These are phyloP conservation scores for Juglanconis juglandina DNA, from an alignment of 2,329 filamentous ascomycete genomes.

Conservation along the genomic window DNA sequence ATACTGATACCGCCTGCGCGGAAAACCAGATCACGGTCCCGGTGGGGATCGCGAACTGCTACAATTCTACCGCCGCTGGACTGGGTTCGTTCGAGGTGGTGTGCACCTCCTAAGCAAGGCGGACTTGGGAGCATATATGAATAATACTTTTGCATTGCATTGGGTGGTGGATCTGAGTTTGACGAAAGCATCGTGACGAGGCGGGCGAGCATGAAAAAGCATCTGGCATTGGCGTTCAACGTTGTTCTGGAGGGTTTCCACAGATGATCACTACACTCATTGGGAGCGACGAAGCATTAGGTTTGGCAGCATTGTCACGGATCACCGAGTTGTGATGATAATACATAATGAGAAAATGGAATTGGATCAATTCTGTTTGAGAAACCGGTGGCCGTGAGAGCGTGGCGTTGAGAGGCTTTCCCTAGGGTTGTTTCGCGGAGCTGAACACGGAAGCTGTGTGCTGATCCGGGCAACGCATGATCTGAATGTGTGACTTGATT, in stretches of 20 bases:
- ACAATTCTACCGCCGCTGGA: background rate
- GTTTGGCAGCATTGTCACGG: background rate
- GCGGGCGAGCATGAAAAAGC: background rate
- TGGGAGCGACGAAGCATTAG: background rate
- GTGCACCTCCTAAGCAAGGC: background rate
- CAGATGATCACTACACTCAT: background rate
- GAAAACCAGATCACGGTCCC: background rate
- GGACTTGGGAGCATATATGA: background rate
- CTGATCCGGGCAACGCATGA: no score
- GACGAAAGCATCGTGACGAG: no score
- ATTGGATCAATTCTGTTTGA: no score
- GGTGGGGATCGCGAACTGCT: background rate
- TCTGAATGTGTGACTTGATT: no score
- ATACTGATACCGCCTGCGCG: background rate
- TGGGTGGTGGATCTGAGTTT: no score
- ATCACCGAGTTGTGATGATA: no score
- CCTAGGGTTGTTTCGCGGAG: no score
- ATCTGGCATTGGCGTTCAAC: background rate
- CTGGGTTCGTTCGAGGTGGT: conserved; percentile 6
- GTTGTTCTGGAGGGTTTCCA: background rate
- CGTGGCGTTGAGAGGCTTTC: no score
- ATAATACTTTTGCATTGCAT: no score
- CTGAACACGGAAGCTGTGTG: no score
- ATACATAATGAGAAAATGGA: no score
- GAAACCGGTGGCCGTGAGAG: no score